phyloP scores from a whole-genome alignment of 345 rosid genomes.

The Tarenaya hassleriana region DNA sequence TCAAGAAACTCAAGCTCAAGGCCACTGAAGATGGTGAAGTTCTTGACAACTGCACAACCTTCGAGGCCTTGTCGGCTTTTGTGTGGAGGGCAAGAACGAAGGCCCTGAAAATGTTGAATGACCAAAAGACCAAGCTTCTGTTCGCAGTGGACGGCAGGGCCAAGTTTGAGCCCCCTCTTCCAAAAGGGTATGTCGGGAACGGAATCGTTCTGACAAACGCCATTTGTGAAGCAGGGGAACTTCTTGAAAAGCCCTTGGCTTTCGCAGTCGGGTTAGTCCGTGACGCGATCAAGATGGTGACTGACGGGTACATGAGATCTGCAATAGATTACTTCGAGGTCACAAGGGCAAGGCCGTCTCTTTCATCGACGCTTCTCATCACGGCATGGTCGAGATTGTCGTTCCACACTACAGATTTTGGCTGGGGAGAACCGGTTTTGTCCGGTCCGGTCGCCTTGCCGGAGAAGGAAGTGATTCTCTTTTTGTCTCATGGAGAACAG shows the following conservation, averaged over 20 bases:
- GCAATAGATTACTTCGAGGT: slow-evolving; percentile 89
- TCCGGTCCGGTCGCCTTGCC: slow-evolving; percentile 90
- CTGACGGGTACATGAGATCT: slow-evolving; percentile 83
- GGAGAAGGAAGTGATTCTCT: slow-evolving; percentile 78
- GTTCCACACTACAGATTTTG: slow-evolving; percentile 75
- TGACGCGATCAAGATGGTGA: slow-evolving; percentile 53
- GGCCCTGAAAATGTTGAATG: slow-evolving; percentile 48
- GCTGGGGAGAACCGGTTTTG: slow-evolving; percentile 84
- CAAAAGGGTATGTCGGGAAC: slow-evolving; percentile 67
- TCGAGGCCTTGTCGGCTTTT: slow-evolving; percentile 69
- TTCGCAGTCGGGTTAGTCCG: slow-evolving; percentile 47
- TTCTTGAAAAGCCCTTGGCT: slow-evolving; percentile 45
- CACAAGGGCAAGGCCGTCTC: slow-evolving; percentile 76
- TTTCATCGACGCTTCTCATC: slow-evolving; percentile 72
- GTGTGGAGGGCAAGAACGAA: slow-evolving; percentile 76
- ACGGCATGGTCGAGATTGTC: slow-evolving; percentile 87
- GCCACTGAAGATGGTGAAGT: slow-evolving; percentile 42
- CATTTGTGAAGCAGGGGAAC: slow-evolving; percentile 57
- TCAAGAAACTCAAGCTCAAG: slow-evolving; percentile 44
- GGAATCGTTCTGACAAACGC: slow-evolving; percentile 65
- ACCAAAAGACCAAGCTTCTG: slow-evolving; percentile 72
- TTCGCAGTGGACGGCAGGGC: slow-evolving; percentile 82
- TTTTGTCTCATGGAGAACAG: slow-evolving; percentile 75
- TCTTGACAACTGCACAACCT: slow-evolving; percentile 50
- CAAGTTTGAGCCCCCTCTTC: slow-evolving; percentile 57